Base-by-base conservation (phyloP, 2,329 filamentous ascomycete genomes). In the Exophiala sp. region DNA sequence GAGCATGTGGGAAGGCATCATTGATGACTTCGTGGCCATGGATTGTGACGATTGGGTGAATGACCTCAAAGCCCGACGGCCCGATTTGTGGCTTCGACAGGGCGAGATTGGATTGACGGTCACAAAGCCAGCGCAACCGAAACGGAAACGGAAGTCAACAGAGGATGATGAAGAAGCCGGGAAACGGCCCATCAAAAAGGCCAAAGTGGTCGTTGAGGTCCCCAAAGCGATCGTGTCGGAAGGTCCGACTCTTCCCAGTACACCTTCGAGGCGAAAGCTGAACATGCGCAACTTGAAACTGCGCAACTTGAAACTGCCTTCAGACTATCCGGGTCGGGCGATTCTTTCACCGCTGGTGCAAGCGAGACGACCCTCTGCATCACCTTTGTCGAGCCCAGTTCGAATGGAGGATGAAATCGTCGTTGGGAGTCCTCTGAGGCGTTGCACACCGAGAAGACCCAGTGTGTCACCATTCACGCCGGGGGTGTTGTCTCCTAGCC, bases 1-100 rank as follows among this genome's bases (percentile, higher is more conserved):
- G 61, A 87, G 83, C 61, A 77, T 76, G 1, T 88, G 84, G 84
- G 79, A 82, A 1, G 83, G 86, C 46, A 70, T 86, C 0, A 83
- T 88, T 46, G 84, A 88, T 65, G 85, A 82, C 55, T 86, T 83
- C 79, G 75, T 88, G 1, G 75, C 84, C 55, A 86, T 82, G 82
- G 83, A 87, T 60, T 87, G 83, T 52, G 84, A 88, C 58, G 79
- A 79, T 2, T 88, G 83, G 83, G 82, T 87, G 1, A 66, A 73
- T 8, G 81, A 86, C 60, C 63, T 87, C 46, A 79, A 77, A 53
- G 66, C 68, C 43, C 76, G 78, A 46, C 75, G 82, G 48, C 77
- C 80, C 1, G 73, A 76, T 41, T 68, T 85, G 2, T 85, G 81
- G 80, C 56, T 62, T 14, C 56, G 60, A 38, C 64, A 66, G 48